phyloP scores from a whole-genome alignment of 2,329 filamentous ascomycete genomes.

The Venturia carpophila region DNA sequence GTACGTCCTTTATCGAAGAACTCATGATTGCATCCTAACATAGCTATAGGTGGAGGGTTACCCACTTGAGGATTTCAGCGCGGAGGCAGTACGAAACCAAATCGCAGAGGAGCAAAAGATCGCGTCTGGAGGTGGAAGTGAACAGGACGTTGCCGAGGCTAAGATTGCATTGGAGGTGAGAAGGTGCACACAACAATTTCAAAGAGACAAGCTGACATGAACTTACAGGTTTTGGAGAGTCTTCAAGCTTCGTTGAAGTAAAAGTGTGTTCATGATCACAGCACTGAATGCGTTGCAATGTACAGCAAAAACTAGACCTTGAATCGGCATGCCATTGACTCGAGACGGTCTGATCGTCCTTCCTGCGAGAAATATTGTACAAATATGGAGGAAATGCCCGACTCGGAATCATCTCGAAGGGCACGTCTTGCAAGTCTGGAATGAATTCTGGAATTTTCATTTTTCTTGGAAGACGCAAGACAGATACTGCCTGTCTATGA shows the following conservation, averaged over 20 bases:
- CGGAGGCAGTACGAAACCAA: constrained; percentile 81
- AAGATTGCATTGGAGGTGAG: constrained; percentile 97
- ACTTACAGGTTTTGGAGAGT: constrained; percentile 66
- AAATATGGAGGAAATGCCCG: background rate
- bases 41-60: constrained; percentile 65
- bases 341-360: background rate
- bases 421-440: too few species aligned
- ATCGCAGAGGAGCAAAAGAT: constrained; percentile 95
- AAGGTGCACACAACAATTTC: constrained; percentile 21
- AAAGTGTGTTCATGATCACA: constrained; percentile 22
- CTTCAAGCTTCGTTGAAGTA: constrained; percentile 77
- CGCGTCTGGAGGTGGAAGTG: constrained; percentile 79
- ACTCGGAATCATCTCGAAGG: background rate
- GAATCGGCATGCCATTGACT: constrained; percentile 6
- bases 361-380: background rate
- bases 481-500: too few species aligned
- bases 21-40: background rate
- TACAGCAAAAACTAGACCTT: constrained; percentile 8
- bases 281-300: constrained; percentile 1
- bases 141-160: constrained; percentile 96
- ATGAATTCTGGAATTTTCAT: too few species aligned
- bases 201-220: constrained; percentile 29
- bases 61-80: constrained; percentile 91
- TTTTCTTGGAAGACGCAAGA: too few species aligned
- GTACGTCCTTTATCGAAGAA: constrained; percentile 28